phyloP scores from a whole-genome alignment of 2,329 filamentous ascomycete genomes.

The Gaeumannomyces tritici region DNA sequence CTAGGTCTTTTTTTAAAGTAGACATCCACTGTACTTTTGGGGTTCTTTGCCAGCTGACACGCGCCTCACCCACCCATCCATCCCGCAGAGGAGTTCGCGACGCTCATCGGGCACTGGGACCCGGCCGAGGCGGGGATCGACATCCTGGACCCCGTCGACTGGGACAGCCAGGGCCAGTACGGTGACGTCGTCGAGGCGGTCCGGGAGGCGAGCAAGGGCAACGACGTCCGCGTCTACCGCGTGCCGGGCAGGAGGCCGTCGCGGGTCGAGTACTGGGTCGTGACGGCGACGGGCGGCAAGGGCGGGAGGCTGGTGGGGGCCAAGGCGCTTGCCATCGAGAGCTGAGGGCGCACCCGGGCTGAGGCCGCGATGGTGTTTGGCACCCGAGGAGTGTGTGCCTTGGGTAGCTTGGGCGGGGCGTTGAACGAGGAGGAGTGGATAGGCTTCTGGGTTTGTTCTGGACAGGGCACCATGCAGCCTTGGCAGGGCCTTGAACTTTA shows the following conservation, averaged over 20 bases:
- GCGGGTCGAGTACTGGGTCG: slow-evolving; percentile 70
- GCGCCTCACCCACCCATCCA: too few species aligned
- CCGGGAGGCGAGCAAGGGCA: slow-evolving; percentile 49
- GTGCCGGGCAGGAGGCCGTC: slow-evolving; percentile 49
- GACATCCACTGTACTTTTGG: slow-evolving; percentile 8
- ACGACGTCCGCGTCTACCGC: slow-evolving; percentile 66
- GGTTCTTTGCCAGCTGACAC: too few species aligned
- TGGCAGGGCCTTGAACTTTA: too few species aligned
- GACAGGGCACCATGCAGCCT: too few species aligned
- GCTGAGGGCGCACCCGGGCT: slow-evolving; percentile 22
- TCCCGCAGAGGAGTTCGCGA: slow-evolving; percentile 62
- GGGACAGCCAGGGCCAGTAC: slow-evolving; percentile 67
- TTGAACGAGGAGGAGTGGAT: too few species aligned
- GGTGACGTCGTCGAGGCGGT: slow-evolving; percentile 59
- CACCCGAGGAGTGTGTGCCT: too few species aligned
- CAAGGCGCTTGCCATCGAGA: slow-evolving; percentile 71
- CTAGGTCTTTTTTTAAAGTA: too few species aligned
- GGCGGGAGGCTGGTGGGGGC: slow-evolving; percentile 61
- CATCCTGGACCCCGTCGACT: slow-evolving; percentile 59
- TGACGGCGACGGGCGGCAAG: slow-evolving; percentile 49
- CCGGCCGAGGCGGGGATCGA: slow-evolving; percentile 47
- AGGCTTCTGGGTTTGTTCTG: too few species aligned
- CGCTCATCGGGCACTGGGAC: slow-evolving; percentile 50
- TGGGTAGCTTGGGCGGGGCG: too few species aligned
- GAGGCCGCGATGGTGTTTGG: too few species aligned